phyloP scores from a whole-genome alignment of 345 rosid species.

The Psidium friedrichsthalianum region DNA sequence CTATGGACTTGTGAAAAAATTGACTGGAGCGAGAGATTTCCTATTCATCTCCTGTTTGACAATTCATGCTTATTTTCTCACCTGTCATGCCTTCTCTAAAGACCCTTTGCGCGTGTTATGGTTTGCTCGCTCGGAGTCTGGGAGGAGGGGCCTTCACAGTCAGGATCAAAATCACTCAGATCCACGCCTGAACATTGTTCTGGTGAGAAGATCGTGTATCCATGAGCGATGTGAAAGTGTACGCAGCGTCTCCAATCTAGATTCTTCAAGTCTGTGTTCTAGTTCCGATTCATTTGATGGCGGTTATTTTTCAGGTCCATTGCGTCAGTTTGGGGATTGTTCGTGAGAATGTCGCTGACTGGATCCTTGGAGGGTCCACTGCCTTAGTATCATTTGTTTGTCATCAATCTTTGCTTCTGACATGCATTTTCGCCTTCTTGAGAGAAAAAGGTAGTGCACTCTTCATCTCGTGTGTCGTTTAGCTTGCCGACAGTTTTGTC shows the following conservation, averaged over 20 bases:
- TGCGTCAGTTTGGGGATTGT: neutral
- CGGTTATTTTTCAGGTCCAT: neutral
- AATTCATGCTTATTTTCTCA: neutral
- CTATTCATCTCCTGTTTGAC: neutral
- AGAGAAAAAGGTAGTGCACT: neutral
- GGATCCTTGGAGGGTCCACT: neutral
- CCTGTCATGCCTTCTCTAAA: neutral
- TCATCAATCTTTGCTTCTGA: neutral
- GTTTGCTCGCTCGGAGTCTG: neutral
- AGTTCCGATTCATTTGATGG: neutral
- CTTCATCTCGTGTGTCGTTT: neutral
- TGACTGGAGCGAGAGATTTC: neutral
- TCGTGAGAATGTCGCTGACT: neutral
- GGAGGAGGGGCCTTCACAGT: neutral
- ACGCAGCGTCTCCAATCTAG: neutral
- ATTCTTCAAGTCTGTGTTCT: neutral
- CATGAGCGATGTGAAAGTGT: neutral
- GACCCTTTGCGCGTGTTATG: neutral
- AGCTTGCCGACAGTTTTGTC: neutral
- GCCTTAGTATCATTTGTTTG: neutral
- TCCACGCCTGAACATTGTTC: neutral
- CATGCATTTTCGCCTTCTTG: neutral
- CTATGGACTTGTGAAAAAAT: neutral
- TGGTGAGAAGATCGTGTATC: neutral
- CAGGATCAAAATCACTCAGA: neutral